Evolutionary conservation across 345 rosid species (phyloP).

Genomic region (Mercurialis annua): DNA sequence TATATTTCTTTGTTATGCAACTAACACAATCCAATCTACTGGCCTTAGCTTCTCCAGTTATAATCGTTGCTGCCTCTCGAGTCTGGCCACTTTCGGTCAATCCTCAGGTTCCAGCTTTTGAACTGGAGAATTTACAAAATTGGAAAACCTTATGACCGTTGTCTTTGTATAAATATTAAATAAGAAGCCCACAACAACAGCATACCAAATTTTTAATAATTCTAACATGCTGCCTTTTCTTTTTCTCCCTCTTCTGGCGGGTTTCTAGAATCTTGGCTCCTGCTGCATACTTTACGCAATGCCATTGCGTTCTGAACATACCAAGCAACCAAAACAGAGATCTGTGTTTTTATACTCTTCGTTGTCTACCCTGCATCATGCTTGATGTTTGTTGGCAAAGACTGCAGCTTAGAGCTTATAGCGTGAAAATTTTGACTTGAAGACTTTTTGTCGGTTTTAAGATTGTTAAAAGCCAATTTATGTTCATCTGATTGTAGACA

Average conservation of each 20-base stretch:
- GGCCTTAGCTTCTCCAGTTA: too few species aligned
- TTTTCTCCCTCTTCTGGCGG: neutral
- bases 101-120: neutral
- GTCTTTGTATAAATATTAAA: neutral
- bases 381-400: neutral
- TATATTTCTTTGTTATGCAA: too few species aligned
- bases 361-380: neutral
- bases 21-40: too few species aligned
- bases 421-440: neutral
- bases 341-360: neutral
- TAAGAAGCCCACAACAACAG: neutral
- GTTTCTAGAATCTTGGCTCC: neutral
- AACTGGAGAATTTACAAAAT: neutral
- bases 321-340: neutral
- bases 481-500: neutral
- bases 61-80: neutral
- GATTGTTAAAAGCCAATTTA: neutral
- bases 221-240: neutral
- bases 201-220: neutral
- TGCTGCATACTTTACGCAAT: neutral
- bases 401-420: neutral
- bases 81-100: neutral
- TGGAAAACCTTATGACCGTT: neutral
- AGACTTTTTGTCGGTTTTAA: neutral
- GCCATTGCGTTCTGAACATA: neutral